A percentile compares a stretch with the other conserved stretches of the same genome.
phyloP scores from a whole-genome alignment of 225 moss, liverwort and hornwort genomes.

The Sphagnum contortum region DNA sequence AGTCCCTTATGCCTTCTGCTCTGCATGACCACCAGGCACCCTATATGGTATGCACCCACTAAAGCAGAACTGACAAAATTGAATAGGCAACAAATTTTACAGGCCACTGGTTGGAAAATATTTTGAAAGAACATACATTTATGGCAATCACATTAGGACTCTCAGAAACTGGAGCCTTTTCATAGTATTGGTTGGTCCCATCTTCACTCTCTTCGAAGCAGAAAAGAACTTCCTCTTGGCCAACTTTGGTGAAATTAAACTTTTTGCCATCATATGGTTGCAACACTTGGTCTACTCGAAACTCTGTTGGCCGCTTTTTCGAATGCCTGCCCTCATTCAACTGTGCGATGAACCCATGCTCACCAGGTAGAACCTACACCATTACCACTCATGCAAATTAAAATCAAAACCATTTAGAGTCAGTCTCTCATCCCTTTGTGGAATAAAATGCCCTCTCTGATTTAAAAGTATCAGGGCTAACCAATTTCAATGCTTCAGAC shows the following conservation, averaged over 20 bases:
- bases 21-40: too few species aligned
- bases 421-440: too few species aligned
- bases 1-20: too few species aligned
- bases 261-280: constrained; percentile 69
- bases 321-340: constrained; percentile 80
- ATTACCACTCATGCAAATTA: background rate
- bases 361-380: constrained; percentile 61
- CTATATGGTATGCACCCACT: too few species aligned
- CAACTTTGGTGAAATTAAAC: constrained; percentile 87
- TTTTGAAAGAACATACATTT: constrained; percentile 35
- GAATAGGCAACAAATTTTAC: too few species aligned
- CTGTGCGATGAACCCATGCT: constrained; percentile 75
- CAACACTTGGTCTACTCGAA: constrained; percentile 77
- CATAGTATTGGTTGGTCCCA: constrained; percentile 29
- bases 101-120: too few species aligned
- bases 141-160: constrained; percentile 71
- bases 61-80: too few species aligned
- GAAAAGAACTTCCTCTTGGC: constrained; percentile 66
- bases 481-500: too few species aligned
- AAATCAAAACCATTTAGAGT: too few species aligned
- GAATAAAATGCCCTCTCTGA: too few species aligned
- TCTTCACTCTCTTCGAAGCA: constrained; percentile 58
- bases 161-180: constrained; percentile 27
- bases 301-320: constrained; percentile 87
- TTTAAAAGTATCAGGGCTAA: too few species aligned